phyloP scores from a whole-genome alignment of 139 green algal species.

The Chlamydomonas sphaeroides region DNA sequence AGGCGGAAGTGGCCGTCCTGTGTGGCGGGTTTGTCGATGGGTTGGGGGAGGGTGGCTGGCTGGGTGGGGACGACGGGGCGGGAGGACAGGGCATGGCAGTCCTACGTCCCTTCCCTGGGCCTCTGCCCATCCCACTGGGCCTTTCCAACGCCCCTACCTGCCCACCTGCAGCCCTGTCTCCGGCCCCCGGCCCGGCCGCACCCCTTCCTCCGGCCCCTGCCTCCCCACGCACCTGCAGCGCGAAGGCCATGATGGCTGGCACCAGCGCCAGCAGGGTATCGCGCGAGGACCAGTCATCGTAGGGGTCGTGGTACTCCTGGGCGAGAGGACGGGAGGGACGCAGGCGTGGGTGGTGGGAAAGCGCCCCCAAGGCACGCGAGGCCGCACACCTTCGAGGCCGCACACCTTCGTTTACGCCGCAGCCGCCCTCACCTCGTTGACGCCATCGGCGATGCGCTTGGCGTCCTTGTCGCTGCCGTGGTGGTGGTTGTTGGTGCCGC shows the following conservation, averaged over 20 bases:
- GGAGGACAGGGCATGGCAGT: no score
- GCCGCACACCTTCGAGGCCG: no score
- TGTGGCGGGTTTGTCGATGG: neutral
- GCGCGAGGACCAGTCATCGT: constrained; percentile 29
- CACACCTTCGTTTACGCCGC: neutral
- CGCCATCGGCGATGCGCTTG: constrained; percentile 27
- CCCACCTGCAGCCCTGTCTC: no score
- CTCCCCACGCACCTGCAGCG: constrained; percentile 6
- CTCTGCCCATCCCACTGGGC: no score
- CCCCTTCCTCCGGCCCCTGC: no score
- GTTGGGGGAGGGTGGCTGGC: no score
- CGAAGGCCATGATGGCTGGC: constrained; percentile 27
- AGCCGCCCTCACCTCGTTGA: constrained; percentile 12
- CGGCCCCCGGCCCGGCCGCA: no score
- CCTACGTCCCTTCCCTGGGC: no score
- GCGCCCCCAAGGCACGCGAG: no score
- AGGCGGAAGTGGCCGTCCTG: constrained; percentile 34
- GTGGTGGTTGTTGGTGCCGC: neutral
- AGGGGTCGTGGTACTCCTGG: constrained; percentile 44
- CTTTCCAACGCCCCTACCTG: no score
- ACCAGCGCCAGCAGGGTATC: constrained; percentile 34
- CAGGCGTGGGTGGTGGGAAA: neutral
- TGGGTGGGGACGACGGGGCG: no score
- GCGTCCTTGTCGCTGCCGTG: constrained; percentile 3
- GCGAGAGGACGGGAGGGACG: neutral